Conservation (phyloP, 164 flowering plant genomes). For the Magnolia changhungtana region DNA sequence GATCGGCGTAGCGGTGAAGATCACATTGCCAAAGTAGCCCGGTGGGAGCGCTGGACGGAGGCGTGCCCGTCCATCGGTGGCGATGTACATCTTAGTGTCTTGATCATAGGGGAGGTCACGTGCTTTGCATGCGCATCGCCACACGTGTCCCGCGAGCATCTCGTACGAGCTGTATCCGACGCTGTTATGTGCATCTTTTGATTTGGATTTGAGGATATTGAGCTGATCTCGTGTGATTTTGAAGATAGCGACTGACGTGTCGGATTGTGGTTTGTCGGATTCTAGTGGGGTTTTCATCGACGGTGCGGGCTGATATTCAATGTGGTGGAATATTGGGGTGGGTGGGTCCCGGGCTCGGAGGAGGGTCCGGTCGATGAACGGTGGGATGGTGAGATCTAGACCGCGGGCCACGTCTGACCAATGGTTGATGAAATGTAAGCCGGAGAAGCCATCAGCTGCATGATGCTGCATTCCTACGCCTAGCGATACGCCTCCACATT, state of each 20-base stretch:
- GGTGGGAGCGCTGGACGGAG: constrained; percentile 51
- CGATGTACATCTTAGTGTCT: constrained; percentile 57
- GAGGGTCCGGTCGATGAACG: constrained; percentile 63
- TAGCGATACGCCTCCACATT: constrained; percentile 45
- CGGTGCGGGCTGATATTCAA: constrained; percentile 58
- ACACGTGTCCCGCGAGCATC: constrained; percentile 65
- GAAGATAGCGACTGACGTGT: constrained; percentile 39
- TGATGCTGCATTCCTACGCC: constrained; percentile 84
- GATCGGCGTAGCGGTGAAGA: constrained; percentile 54
- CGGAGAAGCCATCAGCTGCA: constrained; percentile 67
- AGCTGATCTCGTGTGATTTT: constrained; percentile 47
- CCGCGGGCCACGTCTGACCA: constrained; percentile 70
- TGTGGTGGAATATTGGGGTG: constrained; percentile 48
- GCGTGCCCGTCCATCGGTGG: constrained; percentile 56
- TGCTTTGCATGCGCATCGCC: constrained; percentile 57
- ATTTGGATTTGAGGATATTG: constrained; percentile 43
- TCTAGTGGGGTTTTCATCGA: constrained; percentile 33
- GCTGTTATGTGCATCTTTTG: constrained; percentile 41
- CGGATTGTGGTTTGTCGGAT: neutral
- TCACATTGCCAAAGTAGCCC: constrained; percentile 68
- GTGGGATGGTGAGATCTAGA: constrained; percentile 39
- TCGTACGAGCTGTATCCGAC: constrained; percentile 56
- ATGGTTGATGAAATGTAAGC: constrained; percentile 64
- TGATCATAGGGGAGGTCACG: constrained; percentile 52
- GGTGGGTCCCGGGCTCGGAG: constrained; percentile 71